Conservation (phyloP, 441 rosid species). For the Sinapis alba region DNA sequence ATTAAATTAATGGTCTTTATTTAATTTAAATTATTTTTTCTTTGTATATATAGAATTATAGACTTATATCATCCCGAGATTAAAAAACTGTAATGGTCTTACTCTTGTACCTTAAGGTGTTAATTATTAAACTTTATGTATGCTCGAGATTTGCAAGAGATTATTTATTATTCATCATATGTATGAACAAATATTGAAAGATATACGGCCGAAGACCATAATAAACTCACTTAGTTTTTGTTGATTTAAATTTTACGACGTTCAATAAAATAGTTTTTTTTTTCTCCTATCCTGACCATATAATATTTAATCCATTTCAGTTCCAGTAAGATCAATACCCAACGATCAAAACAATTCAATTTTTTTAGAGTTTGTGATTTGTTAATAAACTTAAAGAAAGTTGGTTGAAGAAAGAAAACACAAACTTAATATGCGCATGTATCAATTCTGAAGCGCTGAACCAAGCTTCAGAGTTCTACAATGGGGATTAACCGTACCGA, state of each 20-base stretch:
- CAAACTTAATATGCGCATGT: not conserved
- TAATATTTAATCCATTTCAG: not conserved
- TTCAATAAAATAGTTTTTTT: not conserved
- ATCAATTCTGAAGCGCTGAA: no score
- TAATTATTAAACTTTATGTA: slow-evolving; percentile 13
- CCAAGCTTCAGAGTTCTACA: not conserved
- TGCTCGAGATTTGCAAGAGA: slow-evolving; percentile 23
- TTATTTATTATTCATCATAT: slow-evolving; percentile 4
- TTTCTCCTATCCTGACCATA: not conserved
- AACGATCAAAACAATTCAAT: slow-evolving; percentile 3
- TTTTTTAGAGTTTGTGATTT: slow-evolving; percentile 1
- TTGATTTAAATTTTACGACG: not conserved
- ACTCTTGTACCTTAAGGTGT: slow-evolving; percentile 23
- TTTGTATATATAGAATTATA: not conserved
- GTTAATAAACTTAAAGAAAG: slow-evolving; percentile 20
- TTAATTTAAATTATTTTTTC: not conserved
- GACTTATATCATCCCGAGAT: not conserved
- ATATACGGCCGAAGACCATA: not conserved
- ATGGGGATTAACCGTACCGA: not conserved
- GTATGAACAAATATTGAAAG: slow-evolving; percentile 15
- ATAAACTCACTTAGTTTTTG: not conserved
- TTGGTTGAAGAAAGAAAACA: slow-evolving; percentile 6
- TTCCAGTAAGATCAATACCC: not conserved
- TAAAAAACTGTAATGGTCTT: not conserved
- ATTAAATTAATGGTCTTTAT: slow-evolving; percentile 23